Evolutionary conservation across 345 rosid genomes (phyloP).

Genomic region (Pugionium dolabratum): DNA sequence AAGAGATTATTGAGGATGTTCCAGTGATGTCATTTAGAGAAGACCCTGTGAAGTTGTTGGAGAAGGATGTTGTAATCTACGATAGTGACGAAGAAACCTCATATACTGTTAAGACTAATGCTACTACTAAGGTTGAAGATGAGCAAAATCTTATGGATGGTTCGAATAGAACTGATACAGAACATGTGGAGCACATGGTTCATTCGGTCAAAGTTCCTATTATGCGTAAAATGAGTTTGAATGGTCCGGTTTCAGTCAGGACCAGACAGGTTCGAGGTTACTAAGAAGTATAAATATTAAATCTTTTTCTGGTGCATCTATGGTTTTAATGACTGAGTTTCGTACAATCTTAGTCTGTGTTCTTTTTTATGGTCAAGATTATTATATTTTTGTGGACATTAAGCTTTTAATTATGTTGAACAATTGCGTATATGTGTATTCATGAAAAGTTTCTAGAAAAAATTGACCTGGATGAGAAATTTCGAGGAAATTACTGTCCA

Average conservation of each 20-base stretch:
- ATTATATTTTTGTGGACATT: constrained; percentile 18
- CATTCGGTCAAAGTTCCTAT: constrained; percentile 36
- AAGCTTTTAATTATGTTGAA: constrained; percentile 24
- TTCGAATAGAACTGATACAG: constrained; percentile 21
- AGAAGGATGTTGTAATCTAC: constrained; percentile 55
- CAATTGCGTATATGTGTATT: constrained; percentile 20
- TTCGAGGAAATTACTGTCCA: constrained; percentile 44
- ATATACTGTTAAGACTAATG: constrained; percentile 8
- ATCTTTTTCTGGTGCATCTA: neutral
- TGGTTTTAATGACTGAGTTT: constrained; percentile 15
- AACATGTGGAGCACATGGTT: constrained; percentile 9
- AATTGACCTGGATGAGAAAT: constrained; percentile 8
- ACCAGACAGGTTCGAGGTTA: constrained; percentile 63
- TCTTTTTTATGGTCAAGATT: constrained; percentile 11
- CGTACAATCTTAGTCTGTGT: constrained; percentile 22
- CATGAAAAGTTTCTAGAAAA: constrained; percentile 23
- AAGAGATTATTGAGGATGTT: constrained; percentile 36
- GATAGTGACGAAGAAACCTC: constrained; percentile 54
- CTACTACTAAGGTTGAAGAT: constrained; percentile 22
- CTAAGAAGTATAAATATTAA: constrained; percentile 41
- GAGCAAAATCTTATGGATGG: constrained; percentile 13
- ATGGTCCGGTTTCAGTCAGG: constrained; percentile 59
- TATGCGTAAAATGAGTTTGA: constrained; percentile 35
- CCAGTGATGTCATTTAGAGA: constrained; percentile 46
- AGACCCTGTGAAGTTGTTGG: constrained; percentile 54